Base-by-base conservation (phyloP, 345 rosid genomes). In the Mercurialis annua region DNA sequence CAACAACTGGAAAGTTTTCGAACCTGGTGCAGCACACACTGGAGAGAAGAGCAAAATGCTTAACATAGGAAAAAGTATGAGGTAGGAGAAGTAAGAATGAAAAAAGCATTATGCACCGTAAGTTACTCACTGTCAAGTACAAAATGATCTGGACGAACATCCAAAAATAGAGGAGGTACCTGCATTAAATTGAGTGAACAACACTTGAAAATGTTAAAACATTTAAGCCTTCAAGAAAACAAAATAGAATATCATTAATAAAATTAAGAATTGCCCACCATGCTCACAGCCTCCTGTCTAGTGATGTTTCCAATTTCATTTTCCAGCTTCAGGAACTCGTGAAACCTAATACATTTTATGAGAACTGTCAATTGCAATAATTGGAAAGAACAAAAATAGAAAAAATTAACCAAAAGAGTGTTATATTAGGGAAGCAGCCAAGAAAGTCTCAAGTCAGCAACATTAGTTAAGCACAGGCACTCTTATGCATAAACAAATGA, bases 1-100 rank as follows among this genome's bases (percentile, higher is more conserved):
- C 69, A 94, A 97, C 71, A 94, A 76, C 77, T 94, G 97, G 76
- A 94, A 94, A 68, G 99, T 91, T 71, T 94, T 94, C 67, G 98
- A 91, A 73, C 99, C 99, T 52, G 98, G 99, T 29, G 96, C 99
- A 47, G 99, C 97, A 73, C 97, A 94, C 95, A 94, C 99, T 94
- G 76, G 62, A 69, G 8, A 44, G 15, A 53, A 56, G 30, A 31
- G 20, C n/a, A 34, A 44, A n/a, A 62, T 43, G 34, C 24, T 31
- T 10, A 17, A 15, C 27, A 29, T 62, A 62, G 64, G 59, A 62
- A 62, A 24, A 16, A 8, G 14, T 16, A 8, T 1, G 40, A 16
- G 21, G 49, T 5, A 12, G 18, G 29, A 38, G 47, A 33, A 21
- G 17, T 10, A 14, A n/a, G 5, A 46, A 14, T 14, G 56, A 44